Percentiles rank a stretch among this genome's conserved stretches.
phyloP scores from a whole-genome alignment of 1,139 yeast genomes.

The Candida pseudoviswanathii region DNA sequence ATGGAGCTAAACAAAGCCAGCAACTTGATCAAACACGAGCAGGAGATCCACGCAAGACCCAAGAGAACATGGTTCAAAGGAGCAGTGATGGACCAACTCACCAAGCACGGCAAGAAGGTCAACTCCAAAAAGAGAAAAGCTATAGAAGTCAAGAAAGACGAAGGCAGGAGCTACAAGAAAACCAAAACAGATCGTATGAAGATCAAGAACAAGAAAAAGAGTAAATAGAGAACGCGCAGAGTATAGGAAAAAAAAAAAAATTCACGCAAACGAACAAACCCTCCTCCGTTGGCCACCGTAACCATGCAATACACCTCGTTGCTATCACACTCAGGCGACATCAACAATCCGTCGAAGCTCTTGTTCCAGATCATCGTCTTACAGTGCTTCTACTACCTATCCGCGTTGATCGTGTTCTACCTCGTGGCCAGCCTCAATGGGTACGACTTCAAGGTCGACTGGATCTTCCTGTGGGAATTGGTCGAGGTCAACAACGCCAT shows the following conservation, averaged over 20 bases:
- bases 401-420: slow-evolving; percentile 61
- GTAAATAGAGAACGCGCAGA: background rate
- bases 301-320: slow-evolving; percentile 29
- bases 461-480: slow-evolving; percentile 84
- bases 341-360: slow-evolving; percentile 41
- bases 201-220: slow-evolving; percentile 8
- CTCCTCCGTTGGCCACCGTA: background rate
- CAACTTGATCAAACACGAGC: slow-evolving; percentile 75
- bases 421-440: slow-evolving; percentile 63
- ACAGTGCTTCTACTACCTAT: slow-evolving; percentile 66
- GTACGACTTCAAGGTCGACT: slow-evolving; percentile 58
- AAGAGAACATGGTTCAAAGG: slow-evolving; percentile 96
- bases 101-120: slow-evolving; percentile 46
- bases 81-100: slow-evolving; percentile 47
- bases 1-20: slow-evolving; percentile 86
- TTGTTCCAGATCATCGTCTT: slow-evolving; percentile 60
- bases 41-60: slow-evolving; percentile 87
- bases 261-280: background rate
- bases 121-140: slow-evolving; percentile 65
- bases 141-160: slow-evolving; percentile 39
- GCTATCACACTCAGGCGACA: slow-evolving; percentile 31
- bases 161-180: slow-evolving; percentile 64
- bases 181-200: slow-evolving; percentile 63
- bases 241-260: background rate
- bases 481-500: slow-evolving; percentile 75